phyloP scores from a whole-genome alignment of 2,329 filamentous ascomycete genomes.

The Blastomyces parvus region DNA sequence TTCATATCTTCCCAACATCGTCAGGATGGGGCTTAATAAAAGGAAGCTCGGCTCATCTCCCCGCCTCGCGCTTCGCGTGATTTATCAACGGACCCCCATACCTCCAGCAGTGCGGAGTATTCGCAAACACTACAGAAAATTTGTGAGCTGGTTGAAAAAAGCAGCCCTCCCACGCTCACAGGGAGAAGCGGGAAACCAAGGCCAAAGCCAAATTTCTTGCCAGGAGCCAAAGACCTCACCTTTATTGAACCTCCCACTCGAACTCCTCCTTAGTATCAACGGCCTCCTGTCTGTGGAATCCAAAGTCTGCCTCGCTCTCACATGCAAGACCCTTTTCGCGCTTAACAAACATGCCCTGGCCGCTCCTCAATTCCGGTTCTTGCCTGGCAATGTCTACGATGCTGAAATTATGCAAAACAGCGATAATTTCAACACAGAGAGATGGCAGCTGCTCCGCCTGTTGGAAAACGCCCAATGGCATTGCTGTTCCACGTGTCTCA shows the following conservation, averaged over 20 bases:
- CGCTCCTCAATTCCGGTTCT: background rate
- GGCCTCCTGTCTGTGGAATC: constrained; percentile 1
- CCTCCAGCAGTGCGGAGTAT: background rate
- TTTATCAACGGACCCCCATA: background rate
- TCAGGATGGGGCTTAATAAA: background rate
- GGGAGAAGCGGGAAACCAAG: background rate
- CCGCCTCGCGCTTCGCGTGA: background rate
- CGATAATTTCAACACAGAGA: background rate
- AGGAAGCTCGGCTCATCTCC: background rate
- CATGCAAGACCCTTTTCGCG: constrained; percentile 1
- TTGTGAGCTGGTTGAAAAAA: background rate
- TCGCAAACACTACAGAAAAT: background rate
- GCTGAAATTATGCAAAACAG: background rate
- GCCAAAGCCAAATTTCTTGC: background rate
- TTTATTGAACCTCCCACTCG: constrained; percentile 4
- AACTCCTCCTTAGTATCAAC: constrained; percentile 4
- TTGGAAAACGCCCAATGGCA: constrained; percentile 6
- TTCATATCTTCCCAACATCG: background rate
- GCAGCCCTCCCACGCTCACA: background rate
- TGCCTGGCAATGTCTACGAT: background rate
- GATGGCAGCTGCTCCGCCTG: constrained; percentile 4
- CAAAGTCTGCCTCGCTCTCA: constrained; percentile 5
- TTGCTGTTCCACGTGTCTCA: constrained; percentile 5
- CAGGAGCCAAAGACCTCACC: background rate
- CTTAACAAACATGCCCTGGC: background rate